Base-by-base conservation (phyloP, 2,329 filamentous ascomycete genomes). In the Xylariaceae sp. region DNA sequence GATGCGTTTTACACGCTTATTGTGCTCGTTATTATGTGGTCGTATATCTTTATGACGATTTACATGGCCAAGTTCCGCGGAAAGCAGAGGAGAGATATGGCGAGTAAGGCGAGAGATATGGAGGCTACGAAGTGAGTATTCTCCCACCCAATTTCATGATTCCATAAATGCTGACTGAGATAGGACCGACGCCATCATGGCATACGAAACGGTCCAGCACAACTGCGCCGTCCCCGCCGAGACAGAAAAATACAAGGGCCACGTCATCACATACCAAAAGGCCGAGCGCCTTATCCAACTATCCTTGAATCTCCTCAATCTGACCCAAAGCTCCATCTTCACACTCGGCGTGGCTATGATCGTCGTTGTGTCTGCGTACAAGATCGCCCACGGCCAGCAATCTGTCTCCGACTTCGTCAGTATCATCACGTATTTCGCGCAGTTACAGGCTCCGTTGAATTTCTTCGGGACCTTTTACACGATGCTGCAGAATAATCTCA, bases 321-420 rank as follows among this genome's bases (percentile, higher is more conserved):
- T 85, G 9, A 80, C 81, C 0, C 84, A 87, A 64, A 86, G 83
- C 69, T 78, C 84, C 55, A 80, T 86, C n/a, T 86, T 87, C 66
- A 84, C 83, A 67, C 64, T 84, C 2, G 84, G 83, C 8, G 77
- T 85, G 3, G 79, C 84, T 13, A 71, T 85, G n/a, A 80, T 83
- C 1, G 84, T 84, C 61, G 82, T 80, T 62, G 80, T 87, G 35
- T 83, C 82, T 2, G 83, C 83, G 1, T 86, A 84, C 68, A 83
- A 86, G 67, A 83, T 87, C 51, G 82, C 82, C 0, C 78, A 76
- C 4, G 78, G 78, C 8, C 72, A 80, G 61, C 77, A 80, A 59
- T 75, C 74, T 2, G 81, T 85, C 13, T 79, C 82, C 59, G 77
- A 81, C 53, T 87, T 87, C 59, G 81, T 74, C 51, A 72, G 69